Conservation (phyloP, 2,329 filamentous ascomycete species). For the Incumbomyces delicatus region DNA sequence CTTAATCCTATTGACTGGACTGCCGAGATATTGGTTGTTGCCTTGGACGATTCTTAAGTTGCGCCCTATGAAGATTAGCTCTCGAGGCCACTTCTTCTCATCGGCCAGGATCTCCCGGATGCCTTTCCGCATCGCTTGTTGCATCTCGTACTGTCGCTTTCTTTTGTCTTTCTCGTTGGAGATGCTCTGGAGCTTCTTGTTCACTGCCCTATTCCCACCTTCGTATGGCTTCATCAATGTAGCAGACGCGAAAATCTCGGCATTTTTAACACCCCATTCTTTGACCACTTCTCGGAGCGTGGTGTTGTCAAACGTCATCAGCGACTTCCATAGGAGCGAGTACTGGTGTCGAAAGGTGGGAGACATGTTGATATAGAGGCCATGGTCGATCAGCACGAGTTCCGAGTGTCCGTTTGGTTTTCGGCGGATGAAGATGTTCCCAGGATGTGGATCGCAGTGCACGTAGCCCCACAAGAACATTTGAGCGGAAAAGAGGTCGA, state of each 20-base stretch:
- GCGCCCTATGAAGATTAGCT: slow-evolving; percentile 83
- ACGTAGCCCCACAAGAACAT: slow-evolving; percentile 96
- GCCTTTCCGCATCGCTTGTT: slow-evolving; percentile 59
- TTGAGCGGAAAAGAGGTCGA: slow-evolving; percentile 91
- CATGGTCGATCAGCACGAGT: slow-evolving; percentile 93
- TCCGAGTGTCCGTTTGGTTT: slow-evolving; percentile 73
- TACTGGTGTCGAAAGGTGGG: slow-evolving; percentile 79
- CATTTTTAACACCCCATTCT: slow-evolving; percentile 78
- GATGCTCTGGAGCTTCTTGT: slow-evolving; percentile 47
- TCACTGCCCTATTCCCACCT: slow-evolving; percentile 64
- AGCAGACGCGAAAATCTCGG: slow-evolving; percentile 83
- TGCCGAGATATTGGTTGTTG: slow-evolving; percentile 84
- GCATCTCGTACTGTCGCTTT: slow-evolving; percentile 64
- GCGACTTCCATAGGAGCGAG: slow-evolving; percentile 80
- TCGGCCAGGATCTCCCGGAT: slow-evolving; percentile 75
- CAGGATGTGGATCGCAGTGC: slow-evolving; percentile 93
- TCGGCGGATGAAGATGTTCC: slow-evolving; percentile 91
- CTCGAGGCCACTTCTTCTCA: slow-evolving; percentile 79
- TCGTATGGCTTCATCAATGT: slow-evolving; percentile 86
- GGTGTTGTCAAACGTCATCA: slow-evolving; percentile 86
- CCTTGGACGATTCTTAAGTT: slow-evolving; percentile 90
- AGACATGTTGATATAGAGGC: slow-evolving; percentile 86
- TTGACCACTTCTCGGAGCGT: slow-evolving; percentile 63
- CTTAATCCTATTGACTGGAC: slow-evolving; percentile 83
- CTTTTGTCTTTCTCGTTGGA: slow-evolving; percentile 45